These are phyloP conservation scores for Theileria luwenshuni DNA, from an alignment of 169 alveolate species.

Conservation along the genomic window DNA sequence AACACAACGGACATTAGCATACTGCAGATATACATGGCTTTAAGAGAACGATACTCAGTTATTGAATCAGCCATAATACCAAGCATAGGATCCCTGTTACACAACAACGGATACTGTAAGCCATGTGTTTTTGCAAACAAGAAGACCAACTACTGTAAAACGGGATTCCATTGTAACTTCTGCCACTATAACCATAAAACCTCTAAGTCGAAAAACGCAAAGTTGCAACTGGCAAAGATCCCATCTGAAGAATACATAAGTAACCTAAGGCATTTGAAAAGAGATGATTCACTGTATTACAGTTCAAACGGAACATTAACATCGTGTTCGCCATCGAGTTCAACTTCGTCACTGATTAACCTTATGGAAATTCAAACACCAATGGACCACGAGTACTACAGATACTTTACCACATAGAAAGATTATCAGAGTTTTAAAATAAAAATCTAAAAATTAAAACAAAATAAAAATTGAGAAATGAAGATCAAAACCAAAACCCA, in stretches of 20 bases:
- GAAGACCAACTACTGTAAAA: conserved; percentile 72
- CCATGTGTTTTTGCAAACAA: conserved; percentile 80
- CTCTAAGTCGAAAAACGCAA: conserved; percentile 21
- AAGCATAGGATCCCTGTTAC: conserved; percentile 73
- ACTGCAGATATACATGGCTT: conserved; percentile 45
- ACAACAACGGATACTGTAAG: conserved; percentile 73
- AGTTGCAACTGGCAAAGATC: not conserved
- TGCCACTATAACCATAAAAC: conserved; percentile 76
- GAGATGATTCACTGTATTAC: not conserved
- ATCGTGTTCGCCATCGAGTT: not conserved
- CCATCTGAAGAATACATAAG: too few species aligned
- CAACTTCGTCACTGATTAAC: not conserved
- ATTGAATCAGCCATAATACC: conserved; percentile 29
- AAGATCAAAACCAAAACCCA: not conserved
- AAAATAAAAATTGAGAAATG: too few species aligned
- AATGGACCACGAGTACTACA: not conserved
- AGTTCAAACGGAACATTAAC: not conserved
- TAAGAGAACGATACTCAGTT: conserved; percentile 46
- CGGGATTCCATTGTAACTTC: conserved; percentile 70
- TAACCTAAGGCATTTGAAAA: too few species aligned
- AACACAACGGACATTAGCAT: conserved; percentile 49
- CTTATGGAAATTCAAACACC: not conserved
- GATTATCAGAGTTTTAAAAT: not conserved
- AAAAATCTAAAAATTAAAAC: not conserved
- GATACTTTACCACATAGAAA: not conserved